These are phyloP conservation scores for Pseudogymnoascus sp. DNA, from an alignment of 2,329 filamentous ascomycete species.

Conservation along the genomic window DNA sequence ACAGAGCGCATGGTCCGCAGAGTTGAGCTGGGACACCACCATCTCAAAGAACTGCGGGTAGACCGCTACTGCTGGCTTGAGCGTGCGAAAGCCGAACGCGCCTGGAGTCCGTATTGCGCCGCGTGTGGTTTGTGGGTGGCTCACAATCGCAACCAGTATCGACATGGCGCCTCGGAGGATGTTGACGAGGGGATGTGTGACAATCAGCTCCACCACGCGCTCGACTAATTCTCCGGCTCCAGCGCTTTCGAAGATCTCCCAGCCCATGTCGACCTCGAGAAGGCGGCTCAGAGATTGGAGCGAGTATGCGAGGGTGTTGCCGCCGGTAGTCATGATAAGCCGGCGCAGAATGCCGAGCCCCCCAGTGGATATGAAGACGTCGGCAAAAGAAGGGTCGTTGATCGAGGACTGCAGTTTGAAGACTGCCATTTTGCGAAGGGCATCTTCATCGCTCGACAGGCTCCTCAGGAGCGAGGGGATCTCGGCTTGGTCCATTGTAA, in stretches of 20 bases:
- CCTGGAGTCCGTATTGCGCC: conserved; percentile 43
- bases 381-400: conserved; percentile 91
- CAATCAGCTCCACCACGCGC: conserved; percentile 81
- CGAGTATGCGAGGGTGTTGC: conserved; percentile 93
- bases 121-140: conserved; percentile 59
- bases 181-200: conserved; percentile 92
- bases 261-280: conserved; percentile 94
- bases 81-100: conserved; percentile 76
- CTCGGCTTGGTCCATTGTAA: conserved; percentile 55
- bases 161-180: conserved; percentile 95
- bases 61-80: conserved; percentile 84
- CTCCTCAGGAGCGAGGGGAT: conserved; percentile 57
- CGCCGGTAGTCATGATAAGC: conserved; percentile 73
- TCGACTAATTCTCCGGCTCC: conserved; percentile 58
- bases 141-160: conserved; percentile 86
- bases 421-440: conserved; percentile 93
- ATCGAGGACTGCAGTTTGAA: conserved; percentile 96
- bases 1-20: conserved; percentile 89
- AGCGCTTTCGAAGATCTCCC: conserved; percentile 70
- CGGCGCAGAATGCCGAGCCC: conserved; percentile 74
- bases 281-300: conserved; percentile 80
- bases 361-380: conserved; percentile 86
- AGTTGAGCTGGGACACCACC: conserved; percentile 82
- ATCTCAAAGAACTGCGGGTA: conserved; percentile 93
- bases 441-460: conserved; percentile 68